Conservation (phyloP, 129 eudicot genomes). For the Oenanthe sinensis region DNA sequence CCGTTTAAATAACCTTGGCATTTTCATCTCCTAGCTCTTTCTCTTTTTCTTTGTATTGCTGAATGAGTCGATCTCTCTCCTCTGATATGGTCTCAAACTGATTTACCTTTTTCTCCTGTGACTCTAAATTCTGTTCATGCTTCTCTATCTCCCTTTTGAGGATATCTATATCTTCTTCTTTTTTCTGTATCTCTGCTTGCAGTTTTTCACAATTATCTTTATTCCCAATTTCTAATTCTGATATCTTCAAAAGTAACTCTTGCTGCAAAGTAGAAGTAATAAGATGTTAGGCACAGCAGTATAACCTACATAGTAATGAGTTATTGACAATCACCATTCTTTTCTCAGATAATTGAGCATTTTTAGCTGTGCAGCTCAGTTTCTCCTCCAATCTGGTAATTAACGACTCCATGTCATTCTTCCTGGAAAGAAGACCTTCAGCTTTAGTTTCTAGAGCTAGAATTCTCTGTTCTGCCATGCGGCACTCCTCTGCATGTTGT, state of each 20-base stretch:
- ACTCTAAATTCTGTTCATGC: slow-evolving; percentile 35
- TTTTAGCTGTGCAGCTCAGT: slow-evolving; percentile 35
- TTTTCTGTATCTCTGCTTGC: slow-evolving; percentile 45
- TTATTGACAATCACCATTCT: slow-evolving; percentile 42
- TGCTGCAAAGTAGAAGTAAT: slow-evolving; percentile 46
- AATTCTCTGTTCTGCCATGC: slow-evolving; percentile 66
- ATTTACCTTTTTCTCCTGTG: slow-evolving; percentile 51
- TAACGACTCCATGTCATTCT: slow-evolving; percentile 41
- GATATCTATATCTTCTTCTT: slow-evolving; percentile 44
- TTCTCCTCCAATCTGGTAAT: slow-evolving; percentile 53
- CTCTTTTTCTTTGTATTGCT: slow-evolving; percentile 45
- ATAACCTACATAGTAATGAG: not conserved
- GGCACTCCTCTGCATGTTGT: slow-evolving; percentile 93
- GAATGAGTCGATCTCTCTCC: slow-evolving; percentile 61
- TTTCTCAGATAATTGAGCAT: slow-evolving; percentile 43
- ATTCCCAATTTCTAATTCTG: slow-evolving; percentile 54
- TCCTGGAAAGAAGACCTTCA: slow-evolving; percentile 49
- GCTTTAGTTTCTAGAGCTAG: slow-evolving; percentile 57
- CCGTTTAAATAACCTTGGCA: slow-evolving; percentile 45
- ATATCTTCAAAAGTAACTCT: slow-evolving; percentile 45
- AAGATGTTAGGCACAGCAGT: slow-evolving; percentile 17
- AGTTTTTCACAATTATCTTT: slow-evolving; percentile 49
- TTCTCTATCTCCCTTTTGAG: slow-evolving; percentile 47
- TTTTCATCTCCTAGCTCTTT: slow-evolving; percentile 64
- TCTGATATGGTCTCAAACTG: slow-evolving; percentile 39